A percentile compares a stretch with the other conserved stretches of the same genome.
These are phyloP conservation scores for Ophiostoma quercus DNA, from an alignment of 2,329 filamentous ascomycete genomes.

Conservation along the genomic window DNA sequence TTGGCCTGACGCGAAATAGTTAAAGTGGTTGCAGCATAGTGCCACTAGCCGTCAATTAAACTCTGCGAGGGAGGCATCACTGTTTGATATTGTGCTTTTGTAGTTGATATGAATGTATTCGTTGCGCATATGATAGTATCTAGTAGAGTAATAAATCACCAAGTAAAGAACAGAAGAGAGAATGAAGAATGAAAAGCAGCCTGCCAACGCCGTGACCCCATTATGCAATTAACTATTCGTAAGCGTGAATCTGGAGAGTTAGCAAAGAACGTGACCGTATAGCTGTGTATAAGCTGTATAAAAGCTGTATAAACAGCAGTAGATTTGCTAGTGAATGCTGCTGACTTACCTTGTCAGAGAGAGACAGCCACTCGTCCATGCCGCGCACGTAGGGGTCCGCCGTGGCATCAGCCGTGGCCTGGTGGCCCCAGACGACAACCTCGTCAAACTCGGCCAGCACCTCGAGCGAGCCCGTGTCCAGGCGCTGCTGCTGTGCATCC, in stretches of 20 bases:
- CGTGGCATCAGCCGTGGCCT: slow-evolving; percentile 55
- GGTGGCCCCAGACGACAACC: slow-evolving; percentile 80
- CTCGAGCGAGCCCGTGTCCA: slow-evolving; percentile 54
- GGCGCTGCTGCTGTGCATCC: slow-evolving; percentile 27
- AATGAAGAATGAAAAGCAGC: background rate
- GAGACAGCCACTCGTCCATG: slow-evolving; percentile 72
- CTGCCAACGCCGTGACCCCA: slow-evolving; percentile 17
- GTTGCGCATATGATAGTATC: background rate
- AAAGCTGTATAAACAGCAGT: background rate
- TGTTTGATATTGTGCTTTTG: no score
- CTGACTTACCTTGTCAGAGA: slow-evolving; percentile 48
- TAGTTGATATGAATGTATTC: background rate
- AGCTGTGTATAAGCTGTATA: background rate
- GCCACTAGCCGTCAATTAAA: background rate
- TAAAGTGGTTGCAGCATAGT: slow-evolving; percentile 29
- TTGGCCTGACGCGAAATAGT: slow-evolving; percentile 25
- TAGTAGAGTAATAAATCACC: background rate
- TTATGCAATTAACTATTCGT: background rate
- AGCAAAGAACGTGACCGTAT: background rate
- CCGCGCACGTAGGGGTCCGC: slow-evolving; percentile 68
- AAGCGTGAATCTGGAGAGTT: slow-evolving; percentile 19
- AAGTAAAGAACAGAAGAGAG: no score
- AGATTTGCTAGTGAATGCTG: no score
- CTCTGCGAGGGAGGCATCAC: background rate
- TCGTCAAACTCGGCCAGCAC: slow-evolving; percentile 65